Evolutionary conservation across 805 yeast genomes (phyloP).

Genomic region (Debaryomyces maramus): DNA sequence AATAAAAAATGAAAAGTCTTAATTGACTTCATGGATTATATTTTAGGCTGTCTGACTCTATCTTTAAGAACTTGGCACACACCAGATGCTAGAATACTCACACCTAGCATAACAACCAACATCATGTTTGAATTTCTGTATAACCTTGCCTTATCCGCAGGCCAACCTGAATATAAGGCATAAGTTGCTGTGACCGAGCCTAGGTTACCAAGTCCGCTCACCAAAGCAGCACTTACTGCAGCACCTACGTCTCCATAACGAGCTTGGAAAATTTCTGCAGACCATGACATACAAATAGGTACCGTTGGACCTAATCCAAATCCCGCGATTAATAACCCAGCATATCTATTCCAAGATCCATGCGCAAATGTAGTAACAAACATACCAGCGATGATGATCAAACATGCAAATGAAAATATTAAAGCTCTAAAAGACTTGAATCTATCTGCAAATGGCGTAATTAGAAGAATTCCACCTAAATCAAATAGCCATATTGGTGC

Average conservation of each 20-base stretch:
- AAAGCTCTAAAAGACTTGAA: slow-evolving; percentile 58
- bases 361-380: slow-evolving; percentile 74
- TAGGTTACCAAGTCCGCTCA: slow-evolving; percentile 77
- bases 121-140: slow-evolving; percentile 80
- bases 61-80: slow-evolving; percentile 35
- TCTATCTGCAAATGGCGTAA: slow-evolving; percentile 81
- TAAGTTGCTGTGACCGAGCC: slow-evolving; percentile 86
- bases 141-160: slow-evolving; percentile 62
- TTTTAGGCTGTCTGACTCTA: slow-evolving; percentile 25
- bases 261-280: slow-evolving; percentile 70
- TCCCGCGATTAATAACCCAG: slow-evolving; percentile 78
- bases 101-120: slow-evolving; percentile 73
- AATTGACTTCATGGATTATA: not conserved
- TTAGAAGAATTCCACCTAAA: slow-evolving; percentile 64
- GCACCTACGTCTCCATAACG: slow-evolving; percentile 81
- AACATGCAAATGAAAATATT: slow-evolving; percentile 61
- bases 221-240: slow-evolving; percentile 80
- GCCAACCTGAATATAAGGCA: slow-evolving; percentile 87
- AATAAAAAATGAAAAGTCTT: not conserved
- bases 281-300: slow-evolving; percentile 83
- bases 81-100: slow-evolving; percentile 54
- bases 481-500: slow-evolving; percentile 94
- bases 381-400: slow-evolving; percentile 72
- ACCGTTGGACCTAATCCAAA: slow-evolving; percentile 91
- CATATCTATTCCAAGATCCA: slow-evolving; percentile 75